Base-by-base conservation (phyloP, 108 stramenopile genomes). In the Discostella stelligeroides region DNA sequence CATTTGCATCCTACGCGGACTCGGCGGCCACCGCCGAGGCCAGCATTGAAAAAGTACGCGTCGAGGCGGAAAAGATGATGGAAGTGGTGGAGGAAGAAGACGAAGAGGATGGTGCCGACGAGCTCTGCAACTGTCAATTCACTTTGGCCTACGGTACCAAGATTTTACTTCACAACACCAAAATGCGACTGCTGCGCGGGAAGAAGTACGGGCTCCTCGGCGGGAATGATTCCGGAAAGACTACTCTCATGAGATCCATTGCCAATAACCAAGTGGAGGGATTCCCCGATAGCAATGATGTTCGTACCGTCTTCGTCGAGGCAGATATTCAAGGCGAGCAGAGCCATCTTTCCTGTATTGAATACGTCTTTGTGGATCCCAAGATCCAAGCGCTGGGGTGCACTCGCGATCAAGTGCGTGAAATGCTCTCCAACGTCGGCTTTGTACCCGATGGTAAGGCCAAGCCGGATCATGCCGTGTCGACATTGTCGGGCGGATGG, bases 91-190 rank as follows among this genome's bases (percentile, higher is more conserved):
- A 96, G 40, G 95, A 95, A 39, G 97, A 96, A 12, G 95, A 97
- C 60, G 97, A 94, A 11, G 98, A 99, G 8, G 99, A 99, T 49
- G 97, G 98, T 73, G 96, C 96, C 60, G 98, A 99, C 79, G 96
- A 97, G 63, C 85, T 99, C 29, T 99, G 98, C 83, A 97, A 99
- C 94, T 98, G 98, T 84, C 88, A 92, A 59, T 99, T 99, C 86
- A 98, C 99, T 42, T 89, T 99, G 53, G 99, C 99, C 13, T 99
- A 98, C 91, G 99, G 98, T 84, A 98, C 98, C 66, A 98, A 98
- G 82, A 98, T 99, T 82, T 94, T 98, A 56, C 92, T 99, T 30
- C 97, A 98, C 95, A 98, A 99, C 89, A 98, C 99, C 54, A 95
- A 92, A 76, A 96, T 99, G 97, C 87, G 85, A 82, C 84, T 99